Conservation (phyloP, 2,329 filamentous ascomycete species). For the Cercospora sesami region DNA sequence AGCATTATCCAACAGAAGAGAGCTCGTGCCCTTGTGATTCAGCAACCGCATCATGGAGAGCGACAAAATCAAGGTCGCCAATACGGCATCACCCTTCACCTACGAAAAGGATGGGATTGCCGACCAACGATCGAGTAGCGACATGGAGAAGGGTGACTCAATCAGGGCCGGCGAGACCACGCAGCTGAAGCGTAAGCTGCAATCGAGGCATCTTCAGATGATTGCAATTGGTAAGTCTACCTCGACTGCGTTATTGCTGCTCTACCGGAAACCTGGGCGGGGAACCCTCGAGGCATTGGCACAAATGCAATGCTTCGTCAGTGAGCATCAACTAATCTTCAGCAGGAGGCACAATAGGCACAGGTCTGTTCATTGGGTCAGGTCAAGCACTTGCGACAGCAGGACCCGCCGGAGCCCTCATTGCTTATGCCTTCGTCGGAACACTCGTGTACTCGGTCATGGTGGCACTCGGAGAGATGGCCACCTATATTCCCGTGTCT, state of each 20-base stretch:
- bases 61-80: conserved; percentile 22
- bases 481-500: conserved; percentile 61
- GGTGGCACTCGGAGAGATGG: conserved; percentile 57
- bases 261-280: too few relatives aligned
- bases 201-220: conserved; percentile 43
- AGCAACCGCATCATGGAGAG: background rate
- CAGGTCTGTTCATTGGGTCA: conserved; percentile 45
- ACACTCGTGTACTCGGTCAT: conserved; percentile 51
- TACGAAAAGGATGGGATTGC: conserved; percentile 17
- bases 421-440: conserved; percentile 48
- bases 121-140: conserved; percentile 20
- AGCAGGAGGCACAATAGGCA: conserved; percentile 34
- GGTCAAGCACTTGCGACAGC: conserved; percentile 42
- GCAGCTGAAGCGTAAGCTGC: conserved; percentile 39
- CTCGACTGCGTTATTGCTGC: background rate
- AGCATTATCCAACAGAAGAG: background rate
- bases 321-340: conserved; percentile 7
- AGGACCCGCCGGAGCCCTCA: conserved; percentile 48
- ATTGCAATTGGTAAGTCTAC: conserved; percentile 37
- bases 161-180: conserved; percentile 34
- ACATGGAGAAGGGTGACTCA: conserved; percentile 22
- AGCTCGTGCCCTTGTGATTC: background rate
- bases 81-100: conserved; percentile 2
- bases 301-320: background rate
- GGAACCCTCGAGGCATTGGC: background rate